Evolutionary conservation across 1,284 basidiomycete genomes (phyloP), one percentile per base, ranked within the genome.

Genomic region (Apiotrichum laibachii): DNA sequence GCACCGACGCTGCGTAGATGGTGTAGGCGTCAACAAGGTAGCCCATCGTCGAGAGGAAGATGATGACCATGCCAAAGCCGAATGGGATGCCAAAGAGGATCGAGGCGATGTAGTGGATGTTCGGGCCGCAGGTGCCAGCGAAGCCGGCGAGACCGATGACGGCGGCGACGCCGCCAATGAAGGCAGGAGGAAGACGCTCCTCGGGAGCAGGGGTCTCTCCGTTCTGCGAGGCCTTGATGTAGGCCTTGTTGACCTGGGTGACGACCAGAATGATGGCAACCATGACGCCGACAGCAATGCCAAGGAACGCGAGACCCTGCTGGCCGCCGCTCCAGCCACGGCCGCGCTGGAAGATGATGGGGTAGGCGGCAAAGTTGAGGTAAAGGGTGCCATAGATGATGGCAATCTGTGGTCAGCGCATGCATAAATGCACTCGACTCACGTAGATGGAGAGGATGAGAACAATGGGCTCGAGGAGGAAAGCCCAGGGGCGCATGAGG

Each of bases 391-490:
- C 66, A 51, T 65, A 67, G 31, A 67, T 50, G 34, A 64, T 45
- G 2, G 69, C 53, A 39, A 71, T 58, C 48, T 49, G 34, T 21
- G 12, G 21, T 19, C 21, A 26, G 22, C n/a, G n/a, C n/a, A n/a
- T n/a, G n/a, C 12, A 12, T 26, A 12, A 26, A 16, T 2, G 11
- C 33, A 12, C 18, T 31, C 39, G 12, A 85, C 84, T 18, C 18
- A 42, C n/a, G 43, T 69, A 71, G 5, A 68, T 69, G 0, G 86
- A 82, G 22, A 87, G 79, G 19, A 84, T 77, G 12, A 85, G 73
- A 4, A 88, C 86, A 63, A 88, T 88, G 12, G 85, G 84, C 71
- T 88, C 87, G 6, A 82, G 85, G 61, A 82, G 75, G 37, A 88
- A 78, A 68, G 88, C 64, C 83, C 84, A 57, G 66, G 77, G 78